Conservation (phyloP, 2,329 filamentous ascomycete genomes). For the Scytalidium sp. region DNA sequence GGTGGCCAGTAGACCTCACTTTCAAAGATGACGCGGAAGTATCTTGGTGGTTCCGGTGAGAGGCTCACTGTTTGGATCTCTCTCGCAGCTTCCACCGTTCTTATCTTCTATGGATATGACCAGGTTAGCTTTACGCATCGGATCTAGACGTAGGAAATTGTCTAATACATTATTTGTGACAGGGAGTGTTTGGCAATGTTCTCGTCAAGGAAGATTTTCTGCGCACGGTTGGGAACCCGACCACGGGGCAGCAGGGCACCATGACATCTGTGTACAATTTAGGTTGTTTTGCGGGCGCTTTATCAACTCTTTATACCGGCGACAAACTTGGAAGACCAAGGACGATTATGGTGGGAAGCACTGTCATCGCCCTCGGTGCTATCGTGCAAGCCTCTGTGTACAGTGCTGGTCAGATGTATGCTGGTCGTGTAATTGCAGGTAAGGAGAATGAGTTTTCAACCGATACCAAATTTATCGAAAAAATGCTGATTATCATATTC, state of each 20-base stretch:
- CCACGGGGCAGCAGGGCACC: slow-evolving; percentile 34
- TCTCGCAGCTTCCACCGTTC: slow-evolving; percentile 45
- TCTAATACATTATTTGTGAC: not conserved
- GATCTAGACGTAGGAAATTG: not conserved
- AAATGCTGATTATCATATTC: not conserved
- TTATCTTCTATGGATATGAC: slow-evolving; percentile 47
- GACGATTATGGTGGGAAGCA: slow-evolving; percentile 54
- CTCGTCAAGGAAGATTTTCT: slow-evolving; percentile 43
- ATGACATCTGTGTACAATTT: slow-evolving; percentile 42
- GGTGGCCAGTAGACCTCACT: too few relatives aligned
- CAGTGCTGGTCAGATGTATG: slow-evolving; percentile 36
- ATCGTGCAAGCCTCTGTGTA: slow-evolving; percentile 28
- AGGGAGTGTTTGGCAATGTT: slow-evolving; percentile 34
- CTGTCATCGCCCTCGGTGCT: slow-evolving; percentile 17
- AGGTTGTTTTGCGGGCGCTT: slow-evolving; percentile 37
- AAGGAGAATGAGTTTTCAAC: slow-evolving; percentile 13
- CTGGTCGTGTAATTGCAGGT: slow-evolving; percentile 33
- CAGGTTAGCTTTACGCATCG: slow-evolving; percentile 23
- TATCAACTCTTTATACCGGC: slow-evolving; percentile 44
- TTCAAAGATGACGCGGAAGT: slow-evolving; percentile 42
- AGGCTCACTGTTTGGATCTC: slow-evolving; percentile 50
- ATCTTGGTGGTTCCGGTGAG: slow-evolving; percentile 48
- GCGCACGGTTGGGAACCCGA: slow-evolving; percentile 33
- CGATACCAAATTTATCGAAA: not conserved
- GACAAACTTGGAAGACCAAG: slow-evolving; percentile 54